A percentile compares a stretch with the other conserved stretches of the same genome.
Conservation (phyloP, 345 rosid species). For the Salix purpurea region DNA sequence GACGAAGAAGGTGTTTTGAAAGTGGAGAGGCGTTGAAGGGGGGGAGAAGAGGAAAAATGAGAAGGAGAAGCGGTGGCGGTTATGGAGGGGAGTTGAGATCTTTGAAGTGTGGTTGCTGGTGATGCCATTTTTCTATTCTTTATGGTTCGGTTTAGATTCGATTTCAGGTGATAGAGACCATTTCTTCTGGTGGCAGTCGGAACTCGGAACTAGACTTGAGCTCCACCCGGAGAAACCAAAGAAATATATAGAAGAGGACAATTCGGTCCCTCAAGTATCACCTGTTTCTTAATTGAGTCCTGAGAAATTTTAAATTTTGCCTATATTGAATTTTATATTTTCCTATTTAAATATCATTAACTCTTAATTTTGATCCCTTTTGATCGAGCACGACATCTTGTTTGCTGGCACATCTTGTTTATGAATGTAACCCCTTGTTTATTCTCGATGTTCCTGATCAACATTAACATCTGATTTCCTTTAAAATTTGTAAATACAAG, state of each 20-base stretch:
- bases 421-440: no score
- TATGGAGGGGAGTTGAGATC: conserved; percentile 33
- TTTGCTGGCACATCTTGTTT: no score
- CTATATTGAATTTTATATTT: no score
- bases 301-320: neutral
- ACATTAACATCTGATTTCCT: neutral
- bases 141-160: neutral
- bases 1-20: conserved; percentile 35
- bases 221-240: neutral
- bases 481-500: neutral
- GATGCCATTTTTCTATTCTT: conserved; percentile 43
- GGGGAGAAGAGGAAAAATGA: conserved; percentile 34
- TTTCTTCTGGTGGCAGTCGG: neutral
- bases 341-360: no score
- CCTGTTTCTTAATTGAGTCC: neutral
- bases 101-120: conserved; percentile 37
- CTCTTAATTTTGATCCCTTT: no score
- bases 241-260: neutral
- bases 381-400: no score
- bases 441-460: no score
- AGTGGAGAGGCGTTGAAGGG: conserved; percentile 79
- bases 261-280: neutral
- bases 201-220: no score
- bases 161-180: neutral
- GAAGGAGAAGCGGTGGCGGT: conserved; percentile 14